Percentiles rank a stretch among this genome's conserved stretches.
These are phyloP conservation scores for Candida alai DNA, from an alignment of 805 yeast species.

Conservation along the genomic window DNA sequence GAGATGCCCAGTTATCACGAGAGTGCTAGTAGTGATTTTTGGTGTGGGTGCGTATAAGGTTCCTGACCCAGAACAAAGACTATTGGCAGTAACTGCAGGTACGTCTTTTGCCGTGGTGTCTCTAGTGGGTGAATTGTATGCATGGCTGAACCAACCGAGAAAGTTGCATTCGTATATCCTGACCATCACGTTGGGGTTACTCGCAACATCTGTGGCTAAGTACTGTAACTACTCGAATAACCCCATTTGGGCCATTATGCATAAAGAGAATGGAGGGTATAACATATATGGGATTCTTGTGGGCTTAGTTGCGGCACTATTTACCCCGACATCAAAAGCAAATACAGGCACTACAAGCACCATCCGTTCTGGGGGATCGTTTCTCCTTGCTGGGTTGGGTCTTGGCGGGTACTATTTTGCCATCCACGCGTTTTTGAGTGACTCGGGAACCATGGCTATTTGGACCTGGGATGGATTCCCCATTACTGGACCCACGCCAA, in stretches of 20 bases:
- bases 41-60: slow-evolving; percentile 77
- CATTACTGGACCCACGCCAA: slow-evolving; percentile 79
- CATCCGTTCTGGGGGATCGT: slow-evolving; percentile 36
- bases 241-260: slow-evolving; percentile 96
- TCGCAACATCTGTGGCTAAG: slow-evolving; percentile 70
- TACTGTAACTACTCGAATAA: slow-evolving; percentile 78
- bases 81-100: slow-evolving; percentile 65
- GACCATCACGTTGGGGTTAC: slow-evolving; percentile 64
- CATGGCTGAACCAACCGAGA: slow-evolving; percentile 24
- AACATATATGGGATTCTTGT: slow-evolving; percentile 64
- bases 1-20: slow-evolving; percentile 49
- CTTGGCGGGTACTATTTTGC: slow-evolving; percentile 75
- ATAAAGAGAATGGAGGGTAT: slow-evolving; percentile 79
- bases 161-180: slow-evolving; percentile 44
- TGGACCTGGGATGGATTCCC: slow-evolving; percentile 99
- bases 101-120: slow-evolving; percentile 58
- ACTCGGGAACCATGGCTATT: slow-evolving; percentile 78
- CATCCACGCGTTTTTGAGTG: slow-evolving; percentile 71
- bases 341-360: neutral
- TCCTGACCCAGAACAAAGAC: slow-evolving; percentile 64
- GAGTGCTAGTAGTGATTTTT: slow-evolving; percentile 50
- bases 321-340: slow-evolving; percentile 41
- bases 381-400: slow-evolving; percentile 56
- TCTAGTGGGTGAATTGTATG: slow-evolving; percentile 50
- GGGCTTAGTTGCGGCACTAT: slow-evolving; percentile 61